Evolutionary conservation across 768 basidiomycete species (phyloP).

Genomic region (Dacryopinax spathularia): DNA sequence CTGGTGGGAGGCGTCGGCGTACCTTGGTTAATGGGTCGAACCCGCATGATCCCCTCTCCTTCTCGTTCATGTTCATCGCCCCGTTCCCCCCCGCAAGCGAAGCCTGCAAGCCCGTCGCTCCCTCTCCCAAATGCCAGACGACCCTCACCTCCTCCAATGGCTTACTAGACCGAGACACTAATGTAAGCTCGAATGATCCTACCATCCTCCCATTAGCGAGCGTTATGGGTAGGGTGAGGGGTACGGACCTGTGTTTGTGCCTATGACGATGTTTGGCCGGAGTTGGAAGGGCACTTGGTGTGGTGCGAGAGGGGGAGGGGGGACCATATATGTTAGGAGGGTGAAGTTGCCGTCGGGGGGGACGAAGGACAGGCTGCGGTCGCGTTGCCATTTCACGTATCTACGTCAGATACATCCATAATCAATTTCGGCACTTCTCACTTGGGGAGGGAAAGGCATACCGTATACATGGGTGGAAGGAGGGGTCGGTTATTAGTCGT

Average conservation of each 20-base stretch:
- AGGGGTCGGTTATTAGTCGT: slow-evolving; percentile 55
- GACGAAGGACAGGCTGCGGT: slow-evolving; percentile 72
- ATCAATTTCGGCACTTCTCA: neutral
- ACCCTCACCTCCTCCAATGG: slow-evolving; percentile 57
- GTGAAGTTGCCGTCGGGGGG: slow-evolving; percentile 86
- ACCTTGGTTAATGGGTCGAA: slow-evolving; percentile 62
- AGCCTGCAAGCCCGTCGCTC: slow-evolving; percentile 37
- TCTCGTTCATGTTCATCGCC: slow-evolving; percentile 19
- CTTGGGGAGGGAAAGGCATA: slow-evolving; percentile 24
- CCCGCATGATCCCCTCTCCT: slow-evolving; percentile 53
- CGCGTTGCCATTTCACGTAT: slow-evolving; percentile 62
- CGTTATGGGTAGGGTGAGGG: slow-evolving; percentile 22
- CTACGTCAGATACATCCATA: slow-evolving; percentile 27
- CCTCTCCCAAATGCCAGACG: slow-evolving; percentile 61
- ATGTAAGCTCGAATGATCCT: slow-evolving; percentile 48
- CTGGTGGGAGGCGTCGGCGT: slow-evolving; percentile 5
- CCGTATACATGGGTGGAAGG: slow-evolving; percentile 91
- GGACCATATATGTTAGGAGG: slow-evolving; percentile 64
- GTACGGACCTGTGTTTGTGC: slow-evolving; percentile 19
- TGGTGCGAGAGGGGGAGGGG: slow-evolving; percentile 23
- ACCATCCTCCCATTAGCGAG: slow-evolving; percentile 25
- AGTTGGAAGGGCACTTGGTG: slow-evolving; percentile 30
- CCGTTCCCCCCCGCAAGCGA: slow-evolving; percentile 1
- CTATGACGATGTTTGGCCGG: slow-evolving; percentile 14
- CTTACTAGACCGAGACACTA: slow-evolving; percentile 42